phyloP scores from a whole-genome alignment of 75 land plant genomes.

The Cupressus sempervirens region DNA sequence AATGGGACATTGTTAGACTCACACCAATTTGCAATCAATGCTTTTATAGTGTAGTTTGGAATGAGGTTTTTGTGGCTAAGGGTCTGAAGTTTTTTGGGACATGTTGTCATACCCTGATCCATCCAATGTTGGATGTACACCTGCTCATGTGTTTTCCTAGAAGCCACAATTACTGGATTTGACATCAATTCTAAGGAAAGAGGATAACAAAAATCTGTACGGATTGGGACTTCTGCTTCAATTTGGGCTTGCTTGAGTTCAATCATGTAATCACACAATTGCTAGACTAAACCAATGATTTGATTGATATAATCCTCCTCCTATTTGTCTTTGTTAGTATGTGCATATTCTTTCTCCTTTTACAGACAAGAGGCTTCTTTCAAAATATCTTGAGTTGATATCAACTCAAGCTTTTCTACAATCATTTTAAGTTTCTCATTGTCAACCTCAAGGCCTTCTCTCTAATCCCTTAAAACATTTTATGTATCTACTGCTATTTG shows the following conservation, averaged over 20 bases:
- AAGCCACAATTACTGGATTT: conserved; percentile 58
- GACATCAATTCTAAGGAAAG: conserved; percentile 48
- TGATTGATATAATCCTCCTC: conserved; percentile 36
- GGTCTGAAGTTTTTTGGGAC: conserved; percentile 44
- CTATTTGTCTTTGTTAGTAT: conserved; percentile 16
- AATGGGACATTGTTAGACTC: conserved; percentile 39
- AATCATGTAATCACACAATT: conserved; percentile 23
- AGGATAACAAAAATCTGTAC: conserved; percentile 48
- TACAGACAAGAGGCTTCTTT: conserved; percentile 22
- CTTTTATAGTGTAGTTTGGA: conserved; percentile 56
- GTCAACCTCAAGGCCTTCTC: conserved; percentile 20
- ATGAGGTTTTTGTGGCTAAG: conserved; percentile 43
- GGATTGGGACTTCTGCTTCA: conserved; percentile 33
- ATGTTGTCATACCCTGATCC: conserved; percentile 45
- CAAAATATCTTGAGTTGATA: conserved; percentile 23
- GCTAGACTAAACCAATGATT: conserved; percentile 21
- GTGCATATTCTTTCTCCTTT: conserved; percentile 30
- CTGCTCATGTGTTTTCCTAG: conserved; percentile 53
- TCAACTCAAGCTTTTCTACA: conserved; percentile 29
- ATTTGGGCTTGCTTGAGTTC: conserved; percentile 18
- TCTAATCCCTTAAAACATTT: conserved; percentile 18
- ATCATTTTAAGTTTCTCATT: conserved; percentile 21
- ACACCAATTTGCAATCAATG: conserved; percentile 53
- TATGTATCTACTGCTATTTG: conserved; percentile 22
- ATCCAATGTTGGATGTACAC: conserved; percentile 50